Base-by-base conservation (phyloP, 2,329 filamentous ascomycete genomes). In the Diplodia sapinea region DNA sequence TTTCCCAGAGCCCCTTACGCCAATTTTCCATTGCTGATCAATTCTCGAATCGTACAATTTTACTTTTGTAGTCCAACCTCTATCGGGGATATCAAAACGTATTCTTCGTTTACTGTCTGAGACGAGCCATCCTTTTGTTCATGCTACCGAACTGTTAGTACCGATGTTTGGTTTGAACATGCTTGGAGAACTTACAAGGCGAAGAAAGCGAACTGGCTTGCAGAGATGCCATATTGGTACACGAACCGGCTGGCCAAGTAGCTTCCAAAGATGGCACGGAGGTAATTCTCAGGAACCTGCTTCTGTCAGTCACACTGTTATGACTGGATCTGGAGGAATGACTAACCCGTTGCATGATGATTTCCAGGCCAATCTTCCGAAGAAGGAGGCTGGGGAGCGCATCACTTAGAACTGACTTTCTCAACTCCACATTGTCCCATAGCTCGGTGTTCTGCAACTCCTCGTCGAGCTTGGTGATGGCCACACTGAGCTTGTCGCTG, bases 131-230 rank as follows among this genome's bases (percentile, higher is more conserved):
- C n/a, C 65, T 62, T 23, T 67, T 67, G 56, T 62, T 67, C 65
- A 67, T 67, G 56, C 64, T 66, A 29, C 1, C 26, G 13, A 20
- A 3, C 12, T 7, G 13, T 49, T 13, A 17, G n/a, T 59, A 26
- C 38, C 26, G 54, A 23, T 4, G 11, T 26, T 38, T 40, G 5
- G 33, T 23, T 23, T 6, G 1, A 7, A 13, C 1, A 31, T 5
- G 13, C 2, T 11, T 12, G 38, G 20, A 12, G 20, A 11, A 66
- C 64, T 66, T 59, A 66, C 64, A 98, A 99, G 78, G 96, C 93
- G 81, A 96, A 99, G 85, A 99, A 99, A 49, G 94, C 93, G 83
- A 99, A 98, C 76, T 97, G 94, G 83, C 91, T 95, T 5, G 95
- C 94, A 72, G 88, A 90, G 78, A 93, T 94, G 75, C 95, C 95